Conservation (phyloP, 2,329 filamentous ascomycete genomes). For the Penicillium freii region DNA sequence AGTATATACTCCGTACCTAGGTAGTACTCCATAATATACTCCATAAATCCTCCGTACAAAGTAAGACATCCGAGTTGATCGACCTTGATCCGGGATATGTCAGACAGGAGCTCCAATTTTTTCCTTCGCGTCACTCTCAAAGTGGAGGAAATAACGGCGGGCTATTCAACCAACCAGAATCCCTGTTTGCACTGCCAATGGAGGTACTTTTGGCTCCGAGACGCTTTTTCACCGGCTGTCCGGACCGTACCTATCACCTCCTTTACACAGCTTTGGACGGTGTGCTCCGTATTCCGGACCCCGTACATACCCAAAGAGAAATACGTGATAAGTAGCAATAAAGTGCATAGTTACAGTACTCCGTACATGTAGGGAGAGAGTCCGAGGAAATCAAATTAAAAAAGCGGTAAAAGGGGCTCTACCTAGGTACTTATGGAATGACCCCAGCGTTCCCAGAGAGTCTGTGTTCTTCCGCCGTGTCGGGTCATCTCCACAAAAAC, state of each 20-base stretch:
- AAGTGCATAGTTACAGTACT: no score
- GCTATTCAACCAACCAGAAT: conserved; percentile 14
- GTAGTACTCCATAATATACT: neutral
- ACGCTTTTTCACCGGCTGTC: conserved; percentile 6
- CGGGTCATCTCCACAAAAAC: conserved; percentile 28
- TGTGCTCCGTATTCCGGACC: no score
- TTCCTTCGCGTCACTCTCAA: conserved; percentile 15
- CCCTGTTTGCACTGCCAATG: neutral
- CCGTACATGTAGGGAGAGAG: no score
- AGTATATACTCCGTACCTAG: no score
- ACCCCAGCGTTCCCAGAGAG: conserved; percentile 3
- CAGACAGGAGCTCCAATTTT: conserved; percentile 16
- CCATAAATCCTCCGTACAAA: neutral
- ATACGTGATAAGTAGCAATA: neutral
- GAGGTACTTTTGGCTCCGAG: neutral
- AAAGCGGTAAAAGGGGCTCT: neutral
- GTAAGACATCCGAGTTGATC: neutral
- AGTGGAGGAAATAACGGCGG: conserved; percentile 21
- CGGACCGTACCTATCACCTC: no score
- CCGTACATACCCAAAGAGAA: neutral
- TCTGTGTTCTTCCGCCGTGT: conserved; percentile 12
- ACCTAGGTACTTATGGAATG: neutral
- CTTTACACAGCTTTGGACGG: no score
- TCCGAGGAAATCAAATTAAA: no score
- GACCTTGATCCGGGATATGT: neutral